A percentile compares a stretch with the other conserved stretches of the same genome.
These are phyloP conservation scores for Phialocephala subalpina DNA, from an alignment of 2,329 filamentous ascomycete species.

Conservation along the genomic window DNA sequence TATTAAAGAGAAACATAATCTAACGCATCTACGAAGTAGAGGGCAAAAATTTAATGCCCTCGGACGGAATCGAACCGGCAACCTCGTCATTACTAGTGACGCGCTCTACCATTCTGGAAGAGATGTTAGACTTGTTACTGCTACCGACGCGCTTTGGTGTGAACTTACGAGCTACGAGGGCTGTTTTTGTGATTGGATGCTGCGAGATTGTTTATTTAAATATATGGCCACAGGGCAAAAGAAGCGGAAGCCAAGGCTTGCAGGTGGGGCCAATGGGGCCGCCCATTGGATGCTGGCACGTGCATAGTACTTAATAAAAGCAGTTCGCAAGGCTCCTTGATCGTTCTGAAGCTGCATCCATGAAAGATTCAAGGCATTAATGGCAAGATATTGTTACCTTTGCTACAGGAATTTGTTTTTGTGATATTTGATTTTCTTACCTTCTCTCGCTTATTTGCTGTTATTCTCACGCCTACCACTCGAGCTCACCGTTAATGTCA, in stretches of 20 bases:
- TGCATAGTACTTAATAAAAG: background rate
- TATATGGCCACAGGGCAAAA: background rate
- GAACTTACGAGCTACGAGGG: slow-evolving; percentile 8
- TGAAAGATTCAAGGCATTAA: background rate
- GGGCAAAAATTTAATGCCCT: background rate
- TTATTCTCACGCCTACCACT: too few relatives aligned
- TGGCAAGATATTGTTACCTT: too few relatives aligned
- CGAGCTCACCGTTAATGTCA: too few relatives aligned
- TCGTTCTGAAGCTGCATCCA: background rate
- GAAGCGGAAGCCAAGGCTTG: background rate
- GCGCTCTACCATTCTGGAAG: slow-evolving; percentile 9
- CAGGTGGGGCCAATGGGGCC: background rate
- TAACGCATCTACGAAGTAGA: background rate
- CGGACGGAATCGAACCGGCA: slow-evolving; percentile 11
- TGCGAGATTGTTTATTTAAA: background rate
- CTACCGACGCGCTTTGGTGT: background rate
- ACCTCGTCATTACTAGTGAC: slow-evolving; percentile 15
- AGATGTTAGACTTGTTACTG: background rate
- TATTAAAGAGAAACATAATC: too few relatives aligned
- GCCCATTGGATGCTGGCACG: background rate
- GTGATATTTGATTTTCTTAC: too few relatives aligned
- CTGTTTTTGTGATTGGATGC: slow-evolving; percentile 12
- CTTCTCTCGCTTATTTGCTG: too few relatives aligned
- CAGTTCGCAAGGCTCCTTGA: too few relatives aligned
- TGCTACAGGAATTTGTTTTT: too few relatives aligned